Evolutionary conservation across 257 asterid genomes (phyloP), one percentile per base, ranked within the genome.

Genomic region (Marsdenia floribunda): DNA sequence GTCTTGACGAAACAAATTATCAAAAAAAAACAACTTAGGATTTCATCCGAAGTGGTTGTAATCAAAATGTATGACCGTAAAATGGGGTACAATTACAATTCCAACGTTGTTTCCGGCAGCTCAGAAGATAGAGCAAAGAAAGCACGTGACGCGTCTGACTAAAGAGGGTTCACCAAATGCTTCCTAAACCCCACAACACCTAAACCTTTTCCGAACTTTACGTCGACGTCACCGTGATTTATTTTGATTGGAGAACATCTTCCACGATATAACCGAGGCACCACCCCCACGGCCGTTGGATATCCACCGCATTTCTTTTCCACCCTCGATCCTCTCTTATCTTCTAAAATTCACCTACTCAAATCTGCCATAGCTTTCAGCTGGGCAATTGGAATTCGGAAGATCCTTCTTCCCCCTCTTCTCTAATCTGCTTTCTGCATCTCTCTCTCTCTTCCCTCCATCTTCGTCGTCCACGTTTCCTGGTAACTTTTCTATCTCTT

Each of bases 261-360:
- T 63, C 49, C 80, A 72, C 77, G 87, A 70, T 65, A 71, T 82
- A 84, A 82, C 76, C 87, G 76, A 83, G 84, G 78, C 74, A 19
- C 14, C 76, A 40, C 18, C 71, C 72, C 29, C 38, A 65, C 73
- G 53, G 53, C 85, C 86, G 83, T 75, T 46, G 35, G 88, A 88
- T 80, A 83, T 75, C 35, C 77, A 79, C 80, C 75, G 59, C 46
- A 33, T 5, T 49, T 21, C 76, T 71, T 76, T 6, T 74, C 61
- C 76, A 79, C 86, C 81, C 77, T 79, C 64, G 74, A 83, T 78
- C 67, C 26, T 19, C 82, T 77, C 86, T 86, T 82, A 88, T 88
- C 91, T 83, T 84, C 78, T 6, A 42, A 60, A 71, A 68, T 84
- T 76, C 89, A 73, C 85, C 86, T 70, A 72, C 80, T 73, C 70